A percentile compares a stretch with the other conserved stretches of the same genome.
Conservation (phyloP, 805 yeast genomes). For the Metschnikowia kunwiensis region DNA sequence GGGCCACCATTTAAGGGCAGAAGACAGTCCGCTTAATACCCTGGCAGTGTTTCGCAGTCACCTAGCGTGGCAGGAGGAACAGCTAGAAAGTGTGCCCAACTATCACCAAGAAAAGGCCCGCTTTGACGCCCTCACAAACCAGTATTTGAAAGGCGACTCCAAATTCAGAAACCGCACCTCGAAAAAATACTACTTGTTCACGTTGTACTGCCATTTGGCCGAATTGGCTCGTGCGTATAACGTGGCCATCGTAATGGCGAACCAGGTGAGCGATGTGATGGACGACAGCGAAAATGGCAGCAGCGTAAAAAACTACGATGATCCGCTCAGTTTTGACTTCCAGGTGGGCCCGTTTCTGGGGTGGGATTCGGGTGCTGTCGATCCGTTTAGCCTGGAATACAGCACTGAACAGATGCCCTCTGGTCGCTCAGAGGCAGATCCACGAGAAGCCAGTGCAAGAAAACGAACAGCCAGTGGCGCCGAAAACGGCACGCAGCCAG, state of each 20-base stretch:
- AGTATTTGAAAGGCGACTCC: constrained; percentile 15
- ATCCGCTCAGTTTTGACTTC: constrained; percentile 49
- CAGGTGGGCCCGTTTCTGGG: constrained; percentile 75
- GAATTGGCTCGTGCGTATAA: constrained; percentile 44
- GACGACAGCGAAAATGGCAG: constrained; percentile 1
- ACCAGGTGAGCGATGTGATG: constrained; percentile 70
- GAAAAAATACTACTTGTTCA: constrained; percentile 42
- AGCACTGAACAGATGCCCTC: too few species aligned
- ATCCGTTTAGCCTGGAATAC: too few species aligned
- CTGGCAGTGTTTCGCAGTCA: constrained; percentile 12
- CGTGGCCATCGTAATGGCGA: constrained; percentile 66
- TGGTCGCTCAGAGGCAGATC: too few species aligned
- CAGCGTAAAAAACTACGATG: constrained; percentile 6
- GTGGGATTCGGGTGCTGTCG: constrained; percentile 58
- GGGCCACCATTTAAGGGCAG: constrained; percentile 75
- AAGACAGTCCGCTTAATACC: constrained; percentile 30
- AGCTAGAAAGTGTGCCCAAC: constrained; percentile 6
- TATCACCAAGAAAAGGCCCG: constrained; percentile 16
- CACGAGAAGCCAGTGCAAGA: too few species aligned
- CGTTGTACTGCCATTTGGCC: constrained; percentile 47
- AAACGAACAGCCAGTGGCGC: too few species aligned
- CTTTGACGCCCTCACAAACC: constrained; percentile 30
- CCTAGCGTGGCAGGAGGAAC: constrained; percentile 15
- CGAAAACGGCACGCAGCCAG: too few species aligned
- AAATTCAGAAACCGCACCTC: constrained; percentile 28